Evolutionary conservation across 192 early-diverging fungal genomes (phyloP), one percentile per base, ranked within the genome.

Genomic region (Allomyces arbusculus): DNA sequence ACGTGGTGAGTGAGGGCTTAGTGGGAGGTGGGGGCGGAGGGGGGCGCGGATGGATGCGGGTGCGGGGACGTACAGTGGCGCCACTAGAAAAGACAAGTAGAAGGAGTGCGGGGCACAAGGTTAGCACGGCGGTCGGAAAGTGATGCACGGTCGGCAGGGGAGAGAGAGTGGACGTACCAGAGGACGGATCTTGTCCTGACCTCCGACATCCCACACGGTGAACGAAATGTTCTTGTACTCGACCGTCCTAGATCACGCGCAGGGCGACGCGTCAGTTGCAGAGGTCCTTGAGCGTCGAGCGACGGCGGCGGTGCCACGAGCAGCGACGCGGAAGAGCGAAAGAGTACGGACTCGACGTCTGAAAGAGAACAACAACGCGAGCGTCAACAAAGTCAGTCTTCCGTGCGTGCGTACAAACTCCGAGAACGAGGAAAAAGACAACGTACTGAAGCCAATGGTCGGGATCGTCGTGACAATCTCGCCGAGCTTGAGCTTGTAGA

Each of bases 391-490:
- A 40, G 33, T 40, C 33, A 40, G 33, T 40, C 33, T 40, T 8
- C 26, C 26, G 26, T 4, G n/a, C 4, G 26, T 40, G 33, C 33
- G 33, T 40, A 40, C 33, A 40, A 40, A 40, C 4, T 7, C 7
- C 33, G 33, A 3, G 33, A 40, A 8, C 33, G 33, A 40, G 0
- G 12, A 20, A 65, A 3, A 65, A 65, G 26, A 33, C 40, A 62
- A 40, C 33, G 33, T 40, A 40, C 33, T 68, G 81, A 79, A 77
- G 91, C 90, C 90, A 72, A 97, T 96, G 72, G 95, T 97, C 63
- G 95, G 95, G 72, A 98, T 94, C 66, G 95, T 98, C 64, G 95
- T 96, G 69, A 98, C 93, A 71, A 96, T 91, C 80, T 98, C 92
- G 67, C 95, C 95, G 26, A 98, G 80, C 84, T 95, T 95, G 68